Evolutionary conservation across 768 basidiomycete species (phyloP).

Genomic region (Xerocomellus intermedius): DNA sequence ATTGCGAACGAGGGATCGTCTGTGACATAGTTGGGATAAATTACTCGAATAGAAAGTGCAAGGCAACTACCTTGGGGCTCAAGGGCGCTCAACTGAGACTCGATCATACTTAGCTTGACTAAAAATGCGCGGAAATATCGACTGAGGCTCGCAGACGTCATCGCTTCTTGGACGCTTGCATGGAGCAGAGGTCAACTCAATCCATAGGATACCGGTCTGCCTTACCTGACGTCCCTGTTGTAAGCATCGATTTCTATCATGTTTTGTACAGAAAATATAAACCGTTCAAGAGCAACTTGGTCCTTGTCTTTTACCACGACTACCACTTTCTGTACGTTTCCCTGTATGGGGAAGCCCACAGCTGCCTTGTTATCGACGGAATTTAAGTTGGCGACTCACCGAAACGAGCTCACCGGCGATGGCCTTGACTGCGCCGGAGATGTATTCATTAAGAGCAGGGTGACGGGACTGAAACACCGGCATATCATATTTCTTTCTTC

Average conservation of each 20-base stretch:
- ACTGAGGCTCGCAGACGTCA: slow-evolving; percentile 59
- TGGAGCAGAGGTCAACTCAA: slow-evolving; percentile 1
- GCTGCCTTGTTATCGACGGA: neutral
- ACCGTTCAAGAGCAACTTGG: slow-evolving; percentile 83
- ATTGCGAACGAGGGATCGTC: slow-evolving; percentile 80
- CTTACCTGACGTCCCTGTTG: slow-evolving; percentile 68
- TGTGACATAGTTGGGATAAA: slow-evolving; percentile 21
- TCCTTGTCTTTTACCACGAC: slow-evolving; percentile 83
- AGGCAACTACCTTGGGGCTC: slow-evolving; percentile 46
- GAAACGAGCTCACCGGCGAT: slow-evolving; percentile 70
- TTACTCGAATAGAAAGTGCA: neutral
- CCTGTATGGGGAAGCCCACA: slow-evolving; percentile 42
- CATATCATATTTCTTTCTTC: slow-evolving; percentile 86
- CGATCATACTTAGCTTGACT: slow-evolving; percentile 76
- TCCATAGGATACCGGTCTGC: neutral
- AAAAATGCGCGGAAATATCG: slow-evolving; percentile 84
- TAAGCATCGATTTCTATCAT: slow-evolving; percentile 72
- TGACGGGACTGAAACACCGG: slow-evolving; percentile 94
- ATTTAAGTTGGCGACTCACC: slow-evolving; percentile 38
- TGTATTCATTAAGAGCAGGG: slow-evolving; percentile 83
- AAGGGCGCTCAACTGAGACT: slow-evolving; percentile 64
- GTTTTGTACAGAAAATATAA: slow-evolving; percentile 82
- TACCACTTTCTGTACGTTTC: slow-evolving; percentile 74
- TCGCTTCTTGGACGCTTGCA: slow-evolving; percentile 67
- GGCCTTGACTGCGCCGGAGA: slow-evolving; percentile 85